A percentile compares a stretch with the other conserved stretches of the same genome.
These are phyloP conservation scores for Rhizopogon rudus DNA, from an alignment of 768 basidiomycete species.

Conservation along the genomic window DNA sequence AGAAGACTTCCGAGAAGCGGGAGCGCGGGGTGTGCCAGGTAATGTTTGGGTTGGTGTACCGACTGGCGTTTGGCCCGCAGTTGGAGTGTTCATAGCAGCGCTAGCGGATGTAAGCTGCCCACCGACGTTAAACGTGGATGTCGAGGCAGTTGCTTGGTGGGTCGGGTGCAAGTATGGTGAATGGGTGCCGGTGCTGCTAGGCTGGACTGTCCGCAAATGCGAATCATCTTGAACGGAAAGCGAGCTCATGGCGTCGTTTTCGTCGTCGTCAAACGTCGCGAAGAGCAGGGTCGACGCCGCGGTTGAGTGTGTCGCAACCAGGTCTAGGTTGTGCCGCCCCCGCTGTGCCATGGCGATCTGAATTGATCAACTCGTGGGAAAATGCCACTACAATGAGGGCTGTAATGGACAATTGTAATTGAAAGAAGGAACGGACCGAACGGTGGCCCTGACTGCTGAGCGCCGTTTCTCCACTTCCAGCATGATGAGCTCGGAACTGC, in stretches of 20 bases:
- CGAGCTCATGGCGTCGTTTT: conserved; percentile 17
- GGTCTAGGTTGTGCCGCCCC: background rate
- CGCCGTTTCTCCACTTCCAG: too few relatives aligned
- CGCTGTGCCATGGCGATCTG: background rate
- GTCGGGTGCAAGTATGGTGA: conserved; percentile 36
- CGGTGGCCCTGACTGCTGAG: too few relatives aligned
- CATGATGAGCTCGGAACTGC: too few relatives aligned
- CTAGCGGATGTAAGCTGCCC: conserved; percentile 10
- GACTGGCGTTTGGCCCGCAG: background rate
- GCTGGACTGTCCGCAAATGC: conserved; percentile 1
- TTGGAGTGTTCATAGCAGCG: background rate
- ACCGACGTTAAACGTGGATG: conserved; percentile 31
- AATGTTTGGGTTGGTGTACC: too few relatives aligned
- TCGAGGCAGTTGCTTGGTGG: conserved; percentile 28
- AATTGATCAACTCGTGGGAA: background rate
- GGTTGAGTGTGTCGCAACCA: background rate
- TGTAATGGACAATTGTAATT: too few relatives aligned
- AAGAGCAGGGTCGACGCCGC: conserved; percentile 2
- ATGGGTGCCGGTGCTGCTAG: conserved; percentile 12
- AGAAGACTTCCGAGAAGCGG: conserved; percentile 25
- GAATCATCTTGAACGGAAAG: conserved; percentile 7
- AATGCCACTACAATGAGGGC: background rate
- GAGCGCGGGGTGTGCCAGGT: conserved; percentile 22
- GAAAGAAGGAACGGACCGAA: too few relatives aligned
- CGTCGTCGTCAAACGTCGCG: conserved; percentile 17